Percentiles rank a stretch among this genome's conserved stretches.
Conservation (phyloP, 164 flowering plant genomes). For the Tetracentron sinense region DNA sequence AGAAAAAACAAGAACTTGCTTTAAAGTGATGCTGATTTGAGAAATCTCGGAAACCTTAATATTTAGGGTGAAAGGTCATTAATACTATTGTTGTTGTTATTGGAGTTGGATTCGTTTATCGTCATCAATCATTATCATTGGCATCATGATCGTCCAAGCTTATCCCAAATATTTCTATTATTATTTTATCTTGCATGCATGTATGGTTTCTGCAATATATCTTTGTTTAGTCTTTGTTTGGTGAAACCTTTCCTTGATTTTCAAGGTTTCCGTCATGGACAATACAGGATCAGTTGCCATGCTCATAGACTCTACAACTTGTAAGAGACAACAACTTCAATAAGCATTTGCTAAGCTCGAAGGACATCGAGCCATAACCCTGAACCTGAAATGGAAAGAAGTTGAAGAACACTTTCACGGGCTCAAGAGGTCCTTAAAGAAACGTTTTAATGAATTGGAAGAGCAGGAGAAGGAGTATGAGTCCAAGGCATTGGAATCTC, state of each 20-base stretch:
- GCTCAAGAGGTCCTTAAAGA: slow-evolving; percentile 85
- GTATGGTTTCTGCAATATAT: not conserved
- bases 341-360: slow-evolving; percentile 96
- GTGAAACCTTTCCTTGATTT: not conserved
- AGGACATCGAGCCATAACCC: slow-evolving; percentile 75
- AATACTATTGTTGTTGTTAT: no score
- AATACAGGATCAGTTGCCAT: slow-evolving; percentile 62
- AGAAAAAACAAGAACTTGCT: no score
- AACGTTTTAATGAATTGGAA: slow-evolving; percentile 80
- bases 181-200: not conserved
- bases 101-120: no score
- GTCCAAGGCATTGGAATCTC: slow-evolving; percentile 56
- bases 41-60: no score
- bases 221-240: not conserved
- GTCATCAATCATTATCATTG: no score
- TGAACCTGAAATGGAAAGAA: slow-evolving; percentile 94
- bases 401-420: slow-evolving; percentile 94
- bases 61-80: no score
- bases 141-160: no score
- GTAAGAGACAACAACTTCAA: slow-evolving; percentile 93
- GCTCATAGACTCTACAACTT: slow-evolving; percentile 70
- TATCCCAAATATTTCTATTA: no score
- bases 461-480: slow-evolving; percentile 78
- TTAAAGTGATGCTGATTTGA: no score
- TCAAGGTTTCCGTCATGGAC: slow-evolving; percentile 50